These are phyloP conservation scores for Komagataella pastoris DNA, from an alignment of 805 yeast genomes.

Conservation along the genomic window DNA sequence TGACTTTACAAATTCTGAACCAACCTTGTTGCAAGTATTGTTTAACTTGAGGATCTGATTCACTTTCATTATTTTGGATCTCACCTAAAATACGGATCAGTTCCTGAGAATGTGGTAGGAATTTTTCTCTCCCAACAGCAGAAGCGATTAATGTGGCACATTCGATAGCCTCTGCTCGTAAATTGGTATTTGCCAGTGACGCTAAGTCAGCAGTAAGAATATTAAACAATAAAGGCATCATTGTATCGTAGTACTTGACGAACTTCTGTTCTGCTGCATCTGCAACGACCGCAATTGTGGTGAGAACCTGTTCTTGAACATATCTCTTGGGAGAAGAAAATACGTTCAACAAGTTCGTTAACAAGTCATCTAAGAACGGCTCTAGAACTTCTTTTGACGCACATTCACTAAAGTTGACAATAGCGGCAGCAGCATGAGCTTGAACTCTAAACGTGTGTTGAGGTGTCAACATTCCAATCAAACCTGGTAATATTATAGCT, in stretches of 20 bases:
- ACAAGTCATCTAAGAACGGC: slow-evolving; percentile 80
- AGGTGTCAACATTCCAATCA: slow-evolving; percentile 65
- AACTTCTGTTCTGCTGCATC: slow-evolving; percentile 89
- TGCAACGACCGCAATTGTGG: slow-evolving; percentile 94
- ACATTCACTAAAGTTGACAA: slow-evolving; percentile 89
- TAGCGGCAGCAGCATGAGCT: slow-evolving; percentile 97
- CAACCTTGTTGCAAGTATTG: slow-evolving; percentile 88
- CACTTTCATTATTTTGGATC: slow-evolving; percentile 47
- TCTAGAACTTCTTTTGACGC: slow-evolving; percentile 79
- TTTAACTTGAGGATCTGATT: slow-evolving; percentile 81
- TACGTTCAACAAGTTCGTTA: slow-evolving; percentile 59
- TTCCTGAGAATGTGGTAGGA: slow-evolving; percentile 61
- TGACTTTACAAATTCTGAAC: slow-evolving; percentile 82
- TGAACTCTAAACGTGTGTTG: slow-evolving; percentile 83
- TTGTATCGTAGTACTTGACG: slow-evolving; percentile 82
- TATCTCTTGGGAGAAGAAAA: slow-evolving; percentile 80
- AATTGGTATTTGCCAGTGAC: slow-evolving; percentile 49
- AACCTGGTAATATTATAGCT: slow-evolving; percentile 70
- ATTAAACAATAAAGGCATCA: slow-evolving; percentile 78
- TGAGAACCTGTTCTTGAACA: slow-evolving; percentile 93
- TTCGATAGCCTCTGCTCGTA: slow-evolving; percentile 90
- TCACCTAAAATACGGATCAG: slow-evolving; percentile 57
- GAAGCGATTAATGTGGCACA: slow-evolving; percentile 89
- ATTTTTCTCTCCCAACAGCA: slow-evolving; percentile 90
- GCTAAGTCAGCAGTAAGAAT: slow-evolving; percentile 73